Evolutionary conservation across 1,284 basidiomycete genomes (phyloP).

Genomic region (Pholiota adiposa): DNA sequence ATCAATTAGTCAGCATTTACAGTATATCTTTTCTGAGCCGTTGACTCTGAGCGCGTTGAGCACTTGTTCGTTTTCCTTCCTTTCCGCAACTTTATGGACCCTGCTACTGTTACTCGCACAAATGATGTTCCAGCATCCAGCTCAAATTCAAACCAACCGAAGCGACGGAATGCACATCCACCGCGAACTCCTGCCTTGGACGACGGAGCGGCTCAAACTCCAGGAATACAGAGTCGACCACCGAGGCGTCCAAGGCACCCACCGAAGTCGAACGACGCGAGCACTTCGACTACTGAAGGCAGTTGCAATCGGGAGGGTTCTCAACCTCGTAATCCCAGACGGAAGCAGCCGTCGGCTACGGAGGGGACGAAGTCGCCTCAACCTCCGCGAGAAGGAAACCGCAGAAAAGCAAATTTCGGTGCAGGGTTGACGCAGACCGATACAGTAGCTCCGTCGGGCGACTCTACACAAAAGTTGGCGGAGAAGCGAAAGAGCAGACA

Average conservation of each 20-base stretch:
- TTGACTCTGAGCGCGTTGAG: too few relatives aligned
- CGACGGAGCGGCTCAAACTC: not conserved
- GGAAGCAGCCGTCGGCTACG: not conserved
- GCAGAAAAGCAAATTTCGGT: constrained; percentile 8
- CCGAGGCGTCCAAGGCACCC: constrained; percentile 4
- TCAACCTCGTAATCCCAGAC: not conserved
- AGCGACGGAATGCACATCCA: constrained; percentile 2
- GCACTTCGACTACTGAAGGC: constrained; percentile 11
- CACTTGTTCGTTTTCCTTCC: too few relatives aligned
- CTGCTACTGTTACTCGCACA: too few relatives aligned
- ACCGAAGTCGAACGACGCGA: constrained; percentile 10
- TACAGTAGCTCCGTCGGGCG: not conserved
- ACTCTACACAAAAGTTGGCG: not conserved
- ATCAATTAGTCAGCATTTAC: too few relatives aligned
- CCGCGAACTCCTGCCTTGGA: not conserved
- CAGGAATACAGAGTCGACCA: constrained; percentile 3
- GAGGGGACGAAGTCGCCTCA: not conserved
- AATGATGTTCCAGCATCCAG: too few relatives aligned
- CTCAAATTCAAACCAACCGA: not conserved
- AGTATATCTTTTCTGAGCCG: too few relatives aligned
- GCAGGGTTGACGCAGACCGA: constrained; percentile 7
- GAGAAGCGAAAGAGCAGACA: not conserved
- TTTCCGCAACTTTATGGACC: too few relatives aligned
- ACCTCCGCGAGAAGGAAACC: constrained; percentile 4
- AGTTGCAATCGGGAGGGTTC: not conserved